Evolutionary conservation across 2,329 filamentous ascomycete genomes (phyloP), one percentile per base, ranked within the genome.

Genomic region (Aureobasidium namibiae): DNA sequence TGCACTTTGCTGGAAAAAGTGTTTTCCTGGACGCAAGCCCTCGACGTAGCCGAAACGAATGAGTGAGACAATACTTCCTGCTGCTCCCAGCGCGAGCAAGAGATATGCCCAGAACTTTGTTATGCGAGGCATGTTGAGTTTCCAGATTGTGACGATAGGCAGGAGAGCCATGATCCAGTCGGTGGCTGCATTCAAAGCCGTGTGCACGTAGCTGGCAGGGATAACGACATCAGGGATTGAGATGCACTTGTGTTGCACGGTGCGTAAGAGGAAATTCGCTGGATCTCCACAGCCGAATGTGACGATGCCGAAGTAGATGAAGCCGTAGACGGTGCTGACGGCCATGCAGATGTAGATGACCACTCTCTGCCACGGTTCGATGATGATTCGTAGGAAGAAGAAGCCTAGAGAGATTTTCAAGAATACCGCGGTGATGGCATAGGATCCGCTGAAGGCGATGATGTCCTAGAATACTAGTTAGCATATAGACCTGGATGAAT

Each of bases 321-420:
- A 7, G n/a, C 46, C 48, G 18, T 39, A 60, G 21, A 60, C 16
- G 41, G 41, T 24, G 38, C 26, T 53, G 48, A 60, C 13, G 29
- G 29, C 31, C 29, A 53, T 36, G 23, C 38, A 34, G 23, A 31
- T 23, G 33, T 45, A 31, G 33, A 60, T 54, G 31, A 46, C 33
- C 14, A 26, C 16, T 29, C 57, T 29, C 29, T 63, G 62, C 62
- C 62, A 63, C 5, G 36, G 34, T 4, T 49, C 46, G 23, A 60
- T 48, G 23, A 60, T 38, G 42, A 63, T 61, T 3, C 62, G 56
- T 1, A 63, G 60, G 38, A 63, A 63, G 36, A 63, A 63, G 42
- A 61, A 41, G 23, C 53, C 62, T 1, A 63, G 18, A 1, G 62
- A 59, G 26, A 63, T 60, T n/a, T 63, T 63, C 38, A 63, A 24